Conservation (phyloP, 257 asterid genomes). For the Jaltomata sinuosa region DNA sequence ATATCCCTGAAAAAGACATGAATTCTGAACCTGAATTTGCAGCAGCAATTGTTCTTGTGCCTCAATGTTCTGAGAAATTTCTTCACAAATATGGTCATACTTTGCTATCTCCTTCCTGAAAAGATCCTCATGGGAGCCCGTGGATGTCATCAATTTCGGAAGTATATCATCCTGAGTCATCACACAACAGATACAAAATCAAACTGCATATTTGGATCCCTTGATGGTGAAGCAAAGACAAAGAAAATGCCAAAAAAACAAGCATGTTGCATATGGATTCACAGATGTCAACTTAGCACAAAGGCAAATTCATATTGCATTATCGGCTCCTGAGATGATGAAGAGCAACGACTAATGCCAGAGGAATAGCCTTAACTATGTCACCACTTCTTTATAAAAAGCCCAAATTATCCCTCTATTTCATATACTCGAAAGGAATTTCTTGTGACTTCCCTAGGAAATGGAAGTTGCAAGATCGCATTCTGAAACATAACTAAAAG, state of each 20-base stretch:
- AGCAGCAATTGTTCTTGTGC: slow-evolving; percentile 79
- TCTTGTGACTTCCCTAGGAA: neutral
- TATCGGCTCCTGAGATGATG: neutral
- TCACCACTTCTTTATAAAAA: neutral
- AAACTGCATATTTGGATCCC: neutral
- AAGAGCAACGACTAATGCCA: neutral
- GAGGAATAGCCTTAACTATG: neutral
- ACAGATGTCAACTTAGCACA: neutral
- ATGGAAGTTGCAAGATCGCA: neutral
- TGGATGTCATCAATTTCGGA: slow-evolving; percentile 83
- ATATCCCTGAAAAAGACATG: neutral
- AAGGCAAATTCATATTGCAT: neutral
- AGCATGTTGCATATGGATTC: neutral
- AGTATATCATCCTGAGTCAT: slow-evolving; percentile 80
- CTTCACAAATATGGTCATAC: slow-evolving; percentile 72
- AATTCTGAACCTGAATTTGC: slow-evolving; percentile 68
- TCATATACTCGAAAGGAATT: neutral
- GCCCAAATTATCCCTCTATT: neutral
- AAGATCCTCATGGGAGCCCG: slow-evolving; percentile 92
- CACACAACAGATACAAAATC: neutral
- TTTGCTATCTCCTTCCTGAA: slow-evolving; percentile 90
- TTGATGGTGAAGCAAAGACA: neutral
- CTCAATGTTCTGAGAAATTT: slow-evolving; percentile 67
- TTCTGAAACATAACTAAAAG: neutral
- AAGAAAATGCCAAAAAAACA: neutral